Evolutionary conservation across 2,329 filamentous ascomycete species (phyloP).

Genomic region (Colletotrichum limetticola): DNA sequence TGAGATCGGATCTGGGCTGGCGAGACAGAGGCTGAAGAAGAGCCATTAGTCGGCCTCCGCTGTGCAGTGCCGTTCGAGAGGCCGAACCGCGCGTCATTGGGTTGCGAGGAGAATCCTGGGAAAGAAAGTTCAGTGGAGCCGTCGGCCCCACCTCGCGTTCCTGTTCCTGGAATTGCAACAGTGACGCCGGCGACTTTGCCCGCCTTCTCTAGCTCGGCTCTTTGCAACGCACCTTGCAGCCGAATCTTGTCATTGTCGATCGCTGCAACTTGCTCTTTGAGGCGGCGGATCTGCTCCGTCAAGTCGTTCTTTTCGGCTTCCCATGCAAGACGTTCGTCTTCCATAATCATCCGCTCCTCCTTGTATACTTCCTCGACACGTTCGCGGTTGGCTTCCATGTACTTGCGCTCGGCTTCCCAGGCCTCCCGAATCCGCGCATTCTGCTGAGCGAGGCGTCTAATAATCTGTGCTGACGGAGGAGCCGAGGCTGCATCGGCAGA

Average conservation of each 20-base stretch:
- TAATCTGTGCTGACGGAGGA: conserved; percentile 45
- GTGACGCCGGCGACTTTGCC: conserved; percentile 36
- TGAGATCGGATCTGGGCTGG: conserved; percentile 32
- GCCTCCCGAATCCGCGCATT: conserved; percentile 57
- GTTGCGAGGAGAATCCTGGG: conserved; percentile 40
- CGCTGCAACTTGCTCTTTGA: conserved; percentile 51
- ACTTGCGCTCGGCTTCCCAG: conserved; percentile 64
- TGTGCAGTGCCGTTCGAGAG: conserved; percentile 26
- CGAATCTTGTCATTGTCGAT: conserved; percentile 49
- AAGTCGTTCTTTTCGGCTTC: conserved; percentile 54
- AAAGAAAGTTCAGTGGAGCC: conserved; percentile 32
- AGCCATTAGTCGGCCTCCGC: conserved; percentile 32
- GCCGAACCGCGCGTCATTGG: conserved; percentile 36
- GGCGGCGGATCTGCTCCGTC: conserved; percentile 51
- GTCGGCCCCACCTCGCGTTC: conserved; percentile 27
- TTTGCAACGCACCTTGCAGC: conserved; percentile 32
- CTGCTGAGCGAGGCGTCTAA: conserved; percentile 54
- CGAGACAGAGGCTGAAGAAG: conserved; percentile 36
- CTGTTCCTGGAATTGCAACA: conserved; percentile 33
- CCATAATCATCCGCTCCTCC: conserved; percentile 64
- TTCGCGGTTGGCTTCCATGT: conserved; percentile 63
- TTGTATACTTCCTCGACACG: conserved; percentile 66
- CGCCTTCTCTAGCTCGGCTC: conserved; percentile 33
- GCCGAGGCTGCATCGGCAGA: conserved; percentile 42
- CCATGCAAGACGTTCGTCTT: conserved; percentile 61